phyloP scores from a whole-genome alignment of 116 monocot genomes.

The Papilionanthe hybrid region DNA sequence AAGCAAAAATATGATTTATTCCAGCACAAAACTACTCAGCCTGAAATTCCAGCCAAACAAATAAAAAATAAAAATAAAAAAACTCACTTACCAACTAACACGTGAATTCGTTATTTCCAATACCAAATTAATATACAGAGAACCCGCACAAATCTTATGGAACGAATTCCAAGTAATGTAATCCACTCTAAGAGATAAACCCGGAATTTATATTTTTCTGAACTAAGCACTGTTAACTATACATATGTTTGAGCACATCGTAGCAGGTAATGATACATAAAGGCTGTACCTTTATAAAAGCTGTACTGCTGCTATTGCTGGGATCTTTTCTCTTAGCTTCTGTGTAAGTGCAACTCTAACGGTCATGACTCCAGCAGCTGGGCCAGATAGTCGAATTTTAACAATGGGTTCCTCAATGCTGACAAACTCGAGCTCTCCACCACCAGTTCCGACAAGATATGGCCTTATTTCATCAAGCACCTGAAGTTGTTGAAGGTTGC shows the following conservation, averaged over 20 bases:
- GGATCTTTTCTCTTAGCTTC: conserved; percentile 96
- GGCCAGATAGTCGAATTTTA: conserved; percentile 80
- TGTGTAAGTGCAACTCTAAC: conserved; percentile 92
- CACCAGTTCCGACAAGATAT: conserved; percentile 84
- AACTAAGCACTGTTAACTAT: background rate
- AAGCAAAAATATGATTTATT: too few relatives aligned
- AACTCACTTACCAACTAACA: background rate
- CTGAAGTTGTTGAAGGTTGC: conserved; percentile 21
- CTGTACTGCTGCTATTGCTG: conserved; percentile 94
- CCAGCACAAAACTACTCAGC: background rate
- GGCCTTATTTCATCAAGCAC: conserved; percentile 99
- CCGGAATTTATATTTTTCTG: background rate
- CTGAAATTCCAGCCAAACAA: background rate
- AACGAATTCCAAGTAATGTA: background rate
- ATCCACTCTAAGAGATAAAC: background rate
- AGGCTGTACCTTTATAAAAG: conserved; percentile 36
- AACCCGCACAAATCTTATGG: background rate
- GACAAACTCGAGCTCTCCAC: conserved; percentile 85
- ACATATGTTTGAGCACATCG: background rate
- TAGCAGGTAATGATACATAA: background rate
- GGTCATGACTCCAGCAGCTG: conserved; percentile 92
- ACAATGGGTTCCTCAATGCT: conserved; percentile 91
- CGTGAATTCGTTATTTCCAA: background rate
- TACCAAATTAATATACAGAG: too few relatives aligned
- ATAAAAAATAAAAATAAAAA: background rate